Evolutionary conservation across 2,329 filamentous ascomycete species (phyloP).

Genomic region (Hypomyces perniciosus): DNA sequence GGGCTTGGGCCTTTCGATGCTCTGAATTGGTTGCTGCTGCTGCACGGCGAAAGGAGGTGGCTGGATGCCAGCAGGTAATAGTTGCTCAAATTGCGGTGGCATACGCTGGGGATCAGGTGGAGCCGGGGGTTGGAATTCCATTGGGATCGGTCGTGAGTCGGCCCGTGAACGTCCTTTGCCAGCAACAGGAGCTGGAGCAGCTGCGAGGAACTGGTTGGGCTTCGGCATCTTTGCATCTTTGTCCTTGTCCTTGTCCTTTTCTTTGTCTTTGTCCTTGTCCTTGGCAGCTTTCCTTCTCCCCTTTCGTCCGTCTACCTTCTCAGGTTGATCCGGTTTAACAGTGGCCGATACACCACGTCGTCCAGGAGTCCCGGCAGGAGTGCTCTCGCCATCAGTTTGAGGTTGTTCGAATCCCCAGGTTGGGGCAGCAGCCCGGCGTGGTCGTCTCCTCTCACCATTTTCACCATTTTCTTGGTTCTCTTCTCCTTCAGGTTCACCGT

Average conservation of each 20-base stretch:
- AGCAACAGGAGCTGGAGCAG: constrained; percentile 34
- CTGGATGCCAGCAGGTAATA: constrained; percentile 34
- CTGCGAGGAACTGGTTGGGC: constrained; percentile 39
- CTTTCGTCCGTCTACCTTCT: constrained; percentile 40
- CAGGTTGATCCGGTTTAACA: constrained; percentile 38
- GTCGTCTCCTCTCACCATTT: constrained; percentile 54
- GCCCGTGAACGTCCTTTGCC: constrained; percentile 49
- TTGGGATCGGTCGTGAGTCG: constrained; percentile 43
- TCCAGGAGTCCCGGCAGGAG: constrained; percentile 52
- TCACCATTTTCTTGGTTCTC: constrained; percentile 52
- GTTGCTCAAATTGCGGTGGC: constrained; percentile 39
- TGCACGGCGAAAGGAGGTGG: constrained; percentile 35
- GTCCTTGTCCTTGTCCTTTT: constrained; percentile 17
- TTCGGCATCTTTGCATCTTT: constrained; percentile 31
- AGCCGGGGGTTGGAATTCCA: constrained; percentile 36
- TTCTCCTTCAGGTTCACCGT: constrained; percentile 50
- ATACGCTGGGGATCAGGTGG: constrained; percentile 36
- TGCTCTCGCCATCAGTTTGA: constrained; percentile 55
- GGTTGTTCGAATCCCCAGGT: constrained; percentile 62
- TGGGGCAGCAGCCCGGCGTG: constrained; percentile 62
- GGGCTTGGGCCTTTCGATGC: constrained; percentile 31
- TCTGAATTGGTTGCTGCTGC: constrained; percentile 20
- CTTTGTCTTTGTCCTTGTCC: constrained; percentile 31
- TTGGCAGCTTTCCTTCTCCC: constrained; percentile 29
- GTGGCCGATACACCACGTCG: constrained; percentile 39